phyloP scores from a whole-genome alignment of 1,284 basidiomycete species.

The Puccinia hordei region DNA sequence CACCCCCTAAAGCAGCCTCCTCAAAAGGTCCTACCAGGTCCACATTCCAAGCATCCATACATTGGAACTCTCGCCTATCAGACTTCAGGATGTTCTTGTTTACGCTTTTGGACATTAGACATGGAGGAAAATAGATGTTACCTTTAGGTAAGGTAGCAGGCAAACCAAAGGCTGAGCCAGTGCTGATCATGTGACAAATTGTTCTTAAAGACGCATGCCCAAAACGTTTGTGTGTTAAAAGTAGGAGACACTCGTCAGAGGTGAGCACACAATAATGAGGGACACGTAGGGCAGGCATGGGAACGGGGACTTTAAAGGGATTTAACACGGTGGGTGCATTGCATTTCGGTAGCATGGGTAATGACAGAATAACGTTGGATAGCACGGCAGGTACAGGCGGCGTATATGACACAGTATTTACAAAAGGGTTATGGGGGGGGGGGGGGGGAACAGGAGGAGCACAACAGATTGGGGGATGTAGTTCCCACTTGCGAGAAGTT shows the following conservation, averaged over 20 bases:
- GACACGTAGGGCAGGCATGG: background rate
- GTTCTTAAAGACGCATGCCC: background rate
- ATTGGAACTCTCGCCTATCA: background rate
- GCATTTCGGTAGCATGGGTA: background rate
- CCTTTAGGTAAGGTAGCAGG: background rate
- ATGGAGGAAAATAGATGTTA: background rate
- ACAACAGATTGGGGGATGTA: background rate
- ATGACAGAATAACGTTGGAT: background rate
- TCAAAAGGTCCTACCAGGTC: conserved; percentile 20
- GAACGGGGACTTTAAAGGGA: background rate
- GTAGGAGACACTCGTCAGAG: background rate
- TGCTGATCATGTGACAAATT: background rate
- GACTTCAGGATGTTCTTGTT: background rate
- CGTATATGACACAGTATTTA: background rate
- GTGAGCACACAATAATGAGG: background rate
- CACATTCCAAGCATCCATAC: background rate
- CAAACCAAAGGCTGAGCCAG: background rate
- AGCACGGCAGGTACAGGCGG: background rate
- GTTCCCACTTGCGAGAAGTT: background rate
- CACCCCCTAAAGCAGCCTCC: background rate
- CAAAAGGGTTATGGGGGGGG: background rate
- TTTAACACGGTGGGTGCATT: too few species aligned
- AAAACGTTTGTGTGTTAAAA: background rate
- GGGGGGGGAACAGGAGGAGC: too few species aligned
- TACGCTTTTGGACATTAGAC: background rate